Percentiles rank a stretch among this genome's conserved stretches.
Conservation (phyloP, 352 stramenopile species). For the Globisporangium camurandrum region DNA sequence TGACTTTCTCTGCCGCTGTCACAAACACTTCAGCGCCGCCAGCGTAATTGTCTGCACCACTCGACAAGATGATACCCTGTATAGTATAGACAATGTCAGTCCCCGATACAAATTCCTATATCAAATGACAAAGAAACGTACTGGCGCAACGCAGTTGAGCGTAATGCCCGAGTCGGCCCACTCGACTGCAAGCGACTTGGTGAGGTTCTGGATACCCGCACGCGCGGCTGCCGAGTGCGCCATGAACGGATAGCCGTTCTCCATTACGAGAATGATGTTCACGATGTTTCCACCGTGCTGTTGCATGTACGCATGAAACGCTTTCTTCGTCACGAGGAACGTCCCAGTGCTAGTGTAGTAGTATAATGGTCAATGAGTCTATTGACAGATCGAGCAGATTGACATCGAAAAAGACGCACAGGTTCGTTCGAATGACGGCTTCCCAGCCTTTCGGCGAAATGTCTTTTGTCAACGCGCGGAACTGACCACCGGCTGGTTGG, state of each 20-base stretch:
- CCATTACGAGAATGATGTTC: slow-evolving; percentile 93
- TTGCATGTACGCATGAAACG: slow-evolving; percentile 91
- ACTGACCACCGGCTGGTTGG: slow-evolving; percentile 83
- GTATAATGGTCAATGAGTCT: not conserved
- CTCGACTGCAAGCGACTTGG: slow-evolving; percentile 90
- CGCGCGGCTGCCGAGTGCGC: slow-evolving; percentile 86
- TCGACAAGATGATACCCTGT: slow-evolving; percentile 74
- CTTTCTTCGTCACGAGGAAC: slow-evolving; percentile 90
- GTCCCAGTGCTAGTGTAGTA: slow-evolving; percentile 62
- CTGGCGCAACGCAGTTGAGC: slow-evolving; percentile 91
- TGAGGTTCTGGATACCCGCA: slow-evolving; percentile 91
- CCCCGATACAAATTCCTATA: too few relatives aligned
- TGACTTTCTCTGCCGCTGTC: slow-evolving; percentile 68
- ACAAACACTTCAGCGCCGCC: slow-evolving; percentile 83
- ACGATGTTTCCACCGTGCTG: slow-evolving; percentile 90
- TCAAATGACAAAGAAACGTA: slow-evolving; percentile 13
- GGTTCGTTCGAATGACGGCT: slow-evolving; percentile 89
- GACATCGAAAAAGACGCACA: slow-evolving; percentile 22
- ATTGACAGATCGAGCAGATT: not conserved
- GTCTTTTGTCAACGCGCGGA: slow-evolving; percentile 82
- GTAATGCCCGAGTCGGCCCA: slow-evolving; percentile 90
- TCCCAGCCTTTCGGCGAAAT: slow-evolving; percentile 89
- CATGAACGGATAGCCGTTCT: slow-evolving; percentile 91
- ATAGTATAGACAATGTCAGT: slow-evolving; percentile 5
- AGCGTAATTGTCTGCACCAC: slow-evolving; percentile 86